Base-by-base conservation (phyloP, 768 basidiomycete species). In the Astraeus odoratus region DNA sequence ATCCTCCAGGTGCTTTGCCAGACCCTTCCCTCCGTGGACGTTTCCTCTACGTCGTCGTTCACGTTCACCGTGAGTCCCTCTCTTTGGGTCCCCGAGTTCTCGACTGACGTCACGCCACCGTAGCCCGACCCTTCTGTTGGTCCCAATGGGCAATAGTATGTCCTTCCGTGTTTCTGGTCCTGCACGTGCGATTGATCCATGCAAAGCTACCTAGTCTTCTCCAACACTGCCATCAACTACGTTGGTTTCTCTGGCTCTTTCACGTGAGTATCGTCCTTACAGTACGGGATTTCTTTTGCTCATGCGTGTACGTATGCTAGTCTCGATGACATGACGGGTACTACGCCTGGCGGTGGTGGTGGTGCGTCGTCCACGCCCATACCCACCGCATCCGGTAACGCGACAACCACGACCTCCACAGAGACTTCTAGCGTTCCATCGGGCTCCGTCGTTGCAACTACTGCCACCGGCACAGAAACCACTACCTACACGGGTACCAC, bases 161-260 rank as follows among this genome's bases (percentile, higher is more conserved):
- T 62, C 43, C 5, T 24, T 19, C 52, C 13, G 23, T 8, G 8
- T 2, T 19, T 36, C 23, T 34, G 44, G 36, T 15, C 2, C 8
- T 8, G 38, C 45, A 10, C 49, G 35, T 25, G 18, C n/a, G 16
- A 9, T 43, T 50, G 4, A 55, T 47, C 38, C 25, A 16, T 24
- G 4, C 24, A 5, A 38, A 87, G 84, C 52, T 86, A 85, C 60
- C 57, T 87, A 49, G 72, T 72, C 48, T 79, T 87, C 54, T 71
- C 60, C 22, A 75, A 72, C 3, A 67, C 54, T 19, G 26, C 64
- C 48, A 23, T 42, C 35, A 47, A 53, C 1, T 77, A 76, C 44
- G 46, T 47, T 0, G 66, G 59, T 20, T 83, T 65, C 57, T 83
- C 83, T 0, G 70, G 75, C 0, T 68, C 66, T 49, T 86, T 87